Conservation (phyloP, 2,329 filamentous ascomycete genomes). For the Talaromyces sp. region DNA sequence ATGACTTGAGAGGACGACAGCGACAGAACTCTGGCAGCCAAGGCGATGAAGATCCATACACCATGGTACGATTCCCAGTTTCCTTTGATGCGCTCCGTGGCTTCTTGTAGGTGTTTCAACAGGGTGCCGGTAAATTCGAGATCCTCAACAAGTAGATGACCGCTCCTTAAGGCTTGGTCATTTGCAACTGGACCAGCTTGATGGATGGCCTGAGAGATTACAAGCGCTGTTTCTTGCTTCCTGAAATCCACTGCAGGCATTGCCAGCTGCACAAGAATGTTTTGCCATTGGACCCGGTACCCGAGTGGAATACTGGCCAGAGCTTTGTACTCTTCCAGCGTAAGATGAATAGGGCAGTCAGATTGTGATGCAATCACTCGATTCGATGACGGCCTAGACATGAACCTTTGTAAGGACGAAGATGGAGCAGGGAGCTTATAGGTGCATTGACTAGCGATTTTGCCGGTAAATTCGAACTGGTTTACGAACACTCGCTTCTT, state of each 20-base stretch:
- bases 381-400: constrained; percentile 40
- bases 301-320: constrained; percentile 50
- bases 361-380: constrained; percentile 48
- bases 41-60: constrained; percentile 35
- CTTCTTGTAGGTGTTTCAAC: constrained; percentile 28
- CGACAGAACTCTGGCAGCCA: constrained; percentile 44
- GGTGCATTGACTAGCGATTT: neutral
- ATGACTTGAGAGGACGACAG: constrained; percentile 27
- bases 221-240: constrained; percentile 43
- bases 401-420: neutral
- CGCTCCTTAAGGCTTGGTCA: constrained; percentile 15
- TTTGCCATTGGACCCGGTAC: constrained; percentile 50
- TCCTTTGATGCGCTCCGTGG: constrained; percentile 35
- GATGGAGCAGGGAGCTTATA: neutral
- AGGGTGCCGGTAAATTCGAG: constrained; percentile 25
- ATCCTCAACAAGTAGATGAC: constrained; percentile 24
- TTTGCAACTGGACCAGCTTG: constrained; percentile 41
- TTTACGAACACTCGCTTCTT: neutral
- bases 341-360: constrained; percentile 46
- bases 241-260: constrained; percentile 48
- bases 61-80: constrained; percentile 50
- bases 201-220: constrained; percentile 48
- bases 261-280: constrained; percentile 50
- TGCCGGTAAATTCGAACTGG: neutral
- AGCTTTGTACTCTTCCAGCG: constrained; percentile 51